Base-by-base conservation (phyloP, 1,284 basidiomycete genomes). In the Austropuccinia psidii region DNA sequence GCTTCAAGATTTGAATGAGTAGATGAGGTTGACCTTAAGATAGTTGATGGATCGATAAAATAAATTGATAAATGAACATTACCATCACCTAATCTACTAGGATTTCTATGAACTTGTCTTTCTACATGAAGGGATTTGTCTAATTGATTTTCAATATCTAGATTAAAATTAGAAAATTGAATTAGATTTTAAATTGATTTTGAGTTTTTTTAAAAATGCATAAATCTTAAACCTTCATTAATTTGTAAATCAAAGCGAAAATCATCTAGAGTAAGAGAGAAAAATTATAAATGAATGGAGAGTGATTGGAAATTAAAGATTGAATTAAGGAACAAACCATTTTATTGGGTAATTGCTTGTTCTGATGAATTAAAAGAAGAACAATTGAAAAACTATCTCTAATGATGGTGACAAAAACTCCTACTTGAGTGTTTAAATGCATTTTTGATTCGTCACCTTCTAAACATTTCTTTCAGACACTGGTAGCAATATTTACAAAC, bases 21-120 rank as follows among this genome's bases (percentile, higher is more conserved):
- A 11, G 70, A 4, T n/a, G n/a, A n/a, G n/a, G n/a, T n/a, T n/a
- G n/a, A n/a, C 5, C 29, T 29, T n/a, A 35, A 33, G 19, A 73
- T 62, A 2, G 47, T 55, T 1, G 70, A 64, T 24, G 70, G 70
- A 27, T 73, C 37, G 9, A 73, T 49, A 33, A 73, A 73, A 54
- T 73, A 73, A 21, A 73, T 39, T 8, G 43, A 29, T 54, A 60
- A 33, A 45, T 73, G 70, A 13, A 73, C 60, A 62, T 73, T 58
- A 3, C 57, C 37, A 33, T 73, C 70, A 54, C 58, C 58, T 7
- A 73, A 39, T 55, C 49, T 54, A 31, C 41, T 64, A 7, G 70
- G 70, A 29, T 73, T 61, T 62, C 70, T 50, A 45, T 73, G 57
- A 31, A 73, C 70, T 54, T 73, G 70, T 62, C 47, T 39, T 64